Base-by-base conservation (phyloP, 306 rosid species). In the Quercus suber region DNA sequence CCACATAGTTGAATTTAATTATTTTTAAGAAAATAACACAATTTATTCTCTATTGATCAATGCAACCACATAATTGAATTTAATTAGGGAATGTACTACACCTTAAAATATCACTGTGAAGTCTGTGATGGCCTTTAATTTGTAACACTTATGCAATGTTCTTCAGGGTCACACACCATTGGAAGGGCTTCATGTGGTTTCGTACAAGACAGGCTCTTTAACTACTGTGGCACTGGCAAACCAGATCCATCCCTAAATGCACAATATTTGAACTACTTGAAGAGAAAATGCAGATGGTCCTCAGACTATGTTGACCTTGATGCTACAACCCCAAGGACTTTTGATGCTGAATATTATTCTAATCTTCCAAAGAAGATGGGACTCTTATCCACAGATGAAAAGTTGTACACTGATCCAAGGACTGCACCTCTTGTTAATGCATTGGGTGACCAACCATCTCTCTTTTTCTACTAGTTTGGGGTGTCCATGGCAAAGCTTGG, bases 281-380 rank as follows among this genome's bases (percentile, higher is more conserved):
- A 81, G 74, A 90, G 97, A 61, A 91, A 92, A 79, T 91, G 98
- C 71, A 79, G 97, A 87, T 95, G 99, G 99, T 92, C 88, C 5
- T 88, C 93, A 0, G 99, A 92, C 4, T 90, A 86, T 76, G 92
- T 89, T n/a, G 89, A 91, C 27, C 94, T 92, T 20, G 99, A 95
- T 86, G 90, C 95, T 0, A 78, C 79, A 63, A 91, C 92, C 6
- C 96, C 98, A 4, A 84, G 7, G 19, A 56, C 18, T 0, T 94
- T 92, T 71, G 99, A 92, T 83, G 64, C 69, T 71, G 23, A 79
- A 18, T 94, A 91, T 69, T 92, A 75, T 35, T 18, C 45, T 0
- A 92, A 94, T 80, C 88, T 92, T 4, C 69, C 85, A 49, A 89
- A 87, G 76, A 89, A 89, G 57, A 83, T 89, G 90, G 97, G 97